Evolutionary conservation across 179 eudicot genomes (phyloP), one percentile per base, ranked within the genome.

Genomic region (Gypsophila paniculata): DNA sequence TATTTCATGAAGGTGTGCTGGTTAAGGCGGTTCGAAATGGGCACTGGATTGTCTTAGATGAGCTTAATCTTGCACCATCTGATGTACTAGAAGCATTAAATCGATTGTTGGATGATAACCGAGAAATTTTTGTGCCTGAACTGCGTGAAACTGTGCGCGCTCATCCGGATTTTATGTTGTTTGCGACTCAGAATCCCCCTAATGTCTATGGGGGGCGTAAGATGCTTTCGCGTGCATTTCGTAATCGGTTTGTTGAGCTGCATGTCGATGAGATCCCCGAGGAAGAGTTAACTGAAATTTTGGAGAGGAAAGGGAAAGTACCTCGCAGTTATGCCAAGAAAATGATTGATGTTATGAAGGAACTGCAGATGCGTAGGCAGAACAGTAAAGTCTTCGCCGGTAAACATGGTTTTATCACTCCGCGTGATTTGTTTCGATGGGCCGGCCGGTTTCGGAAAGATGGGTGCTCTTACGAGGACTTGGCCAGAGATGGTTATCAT

Each of bases 171-270:
- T 95, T 95, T 84, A 93, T 92, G 98, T 79, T 95, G 70, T 95
- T 95, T 81, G 99, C 99, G 0, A 95, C 98, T 52, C 99, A 95
- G 80, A 95, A 95, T 84, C 99, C 99, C 11, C 99, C 99, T 21
- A 93, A 87, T 11, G 74, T 95, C 71, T 95, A 95, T 75, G 99
- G 93, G 53, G 99, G 99, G 65, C 95, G 99, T 66, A 95, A 95
- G 83, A 84, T 95, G 86, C 96, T 95, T 68, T 95, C 99, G 9
- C 90, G 99, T 82, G 99, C 99, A 49, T 95, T 95, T 71, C 96
- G 98, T 55, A 95, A 95, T 72, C 99, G 99, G 17, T 95, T 95
- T 81, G 95, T 95, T 72, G 99, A 95, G 86, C 85, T 95, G 73
- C 98, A 92, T 69, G 99, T 95, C 58, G 96, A 95, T 82, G 99